phyloP scores from a whole-genome alignment of 176 grass and related monocot species.

The Bonia amplexicaulis region DNA sequence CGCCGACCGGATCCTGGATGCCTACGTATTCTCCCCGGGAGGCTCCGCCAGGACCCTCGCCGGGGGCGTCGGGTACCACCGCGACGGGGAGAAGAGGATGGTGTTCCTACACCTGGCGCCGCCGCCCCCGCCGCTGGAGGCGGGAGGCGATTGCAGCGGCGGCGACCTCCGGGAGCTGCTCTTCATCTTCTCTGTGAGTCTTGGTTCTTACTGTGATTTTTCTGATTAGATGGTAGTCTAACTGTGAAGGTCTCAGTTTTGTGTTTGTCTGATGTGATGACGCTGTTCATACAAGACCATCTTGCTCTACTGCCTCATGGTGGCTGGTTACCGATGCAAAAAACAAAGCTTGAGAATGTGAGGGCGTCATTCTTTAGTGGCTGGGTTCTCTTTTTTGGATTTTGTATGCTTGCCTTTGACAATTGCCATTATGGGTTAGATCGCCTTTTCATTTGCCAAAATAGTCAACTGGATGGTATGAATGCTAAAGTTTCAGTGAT shows the following conservation, averaged over 20 bases:
- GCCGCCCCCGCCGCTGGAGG: slow-evolving; percentile 26
- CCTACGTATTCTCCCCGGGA: slow-evolving; percentile 57
- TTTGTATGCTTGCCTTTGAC: not conserved
- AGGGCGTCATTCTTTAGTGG: not conserved
- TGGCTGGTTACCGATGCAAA: not conserved
- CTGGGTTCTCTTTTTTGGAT: not conserved
- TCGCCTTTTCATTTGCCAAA: not conserved
- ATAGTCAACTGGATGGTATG: not conserved
- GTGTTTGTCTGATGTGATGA: not conserved
- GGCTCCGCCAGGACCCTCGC: slow-evolving; percentile 42
- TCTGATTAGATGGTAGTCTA: not conserved
- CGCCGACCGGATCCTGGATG: slow-evolving; percentile 72
- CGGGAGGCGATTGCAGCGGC: not conserved
- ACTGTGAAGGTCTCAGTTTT: not conserved
- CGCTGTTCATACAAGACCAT: not conserved
- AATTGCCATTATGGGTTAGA: not conserved
- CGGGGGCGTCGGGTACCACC: slow-evolving; percentile 56
- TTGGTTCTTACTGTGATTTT: not conserved
- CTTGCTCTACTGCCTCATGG: not conserved
- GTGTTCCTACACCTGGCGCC: slow-evolving; percentile 65
- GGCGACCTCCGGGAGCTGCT: slow-evolving; percentile 61
- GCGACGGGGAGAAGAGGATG: slow-evolving; percentile 50
- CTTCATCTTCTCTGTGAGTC: slow-evolving; percentile 87
- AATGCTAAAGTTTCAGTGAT: not conserved
- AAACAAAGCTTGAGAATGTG: not conserved